A percentile compares a stretch with the other conserved stretches of the same genome.
Conservation (phyloP, 176 grass and related monocot genomes). For the Cenchrus fungigraminus region DNA sequence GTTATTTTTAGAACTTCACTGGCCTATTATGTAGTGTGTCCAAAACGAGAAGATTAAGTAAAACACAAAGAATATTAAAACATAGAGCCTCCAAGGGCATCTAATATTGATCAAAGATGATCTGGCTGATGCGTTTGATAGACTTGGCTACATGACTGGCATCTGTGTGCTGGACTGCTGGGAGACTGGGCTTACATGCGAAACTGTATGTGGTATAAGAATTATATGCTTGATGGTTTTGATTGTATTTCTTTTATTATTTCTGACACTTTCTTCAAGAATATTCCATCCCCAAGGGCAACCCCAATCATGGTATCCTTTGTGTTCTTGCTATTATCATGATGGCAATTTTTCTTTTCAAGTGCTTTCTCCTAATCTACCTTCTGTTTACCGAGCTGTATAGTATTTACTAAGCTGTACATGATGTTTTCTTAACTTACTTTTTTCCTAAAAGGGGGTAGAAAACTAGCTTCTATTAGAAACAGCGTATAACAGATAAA, state of each 20-base stretch:
- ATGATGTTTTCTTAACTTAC: not conserved
- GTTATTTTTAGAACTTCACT: not conserved
- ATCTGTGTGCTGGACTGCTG: not conserved
- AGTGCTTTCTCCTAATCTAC: slow-evolving; percentile 20
- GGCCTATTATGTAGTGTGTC: not conserved
- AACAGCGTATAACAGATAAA: not conserved
- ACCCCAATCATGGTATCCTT: not conserved
- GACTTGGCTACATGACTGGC: slow-evolving; percentile 15
- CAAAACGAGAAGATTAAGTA: not conserved
- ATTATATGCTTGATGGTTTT: not conserved
- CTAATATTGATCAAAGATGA: not conserved
- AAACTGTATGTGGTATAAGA: slow-evolving; percentile 12
- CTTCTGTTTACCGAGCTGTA: not conserved
- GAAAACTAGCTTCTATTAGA: not conserved
- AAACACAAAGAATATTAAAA: slow-evolving; percentile 10
- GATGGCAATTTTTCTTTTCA: not conserved
- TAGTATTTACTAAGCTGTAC: slow-evolving; percentile 1
- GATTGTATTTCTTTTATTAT: slow-evolving; percentile 12
- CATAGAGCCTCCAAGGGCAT: not conserved
- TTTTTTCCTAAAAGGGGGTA: not conserved
- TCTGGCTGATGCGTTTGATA: slow-evolving; percentile 9
- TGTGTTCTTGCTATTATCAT: not conserved
- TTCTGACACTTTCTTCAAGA: not conserved
- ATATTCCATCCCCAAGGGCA: not conserved
- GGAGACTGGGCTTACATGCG: not conserved